Percentiles rank a stretch among this genome's conserved stretches.
These are phyloP conservation scores for Populus hybrid DNA, from an alignment of 441 rosid genomes.

Conservation along the genomic window DNA sequence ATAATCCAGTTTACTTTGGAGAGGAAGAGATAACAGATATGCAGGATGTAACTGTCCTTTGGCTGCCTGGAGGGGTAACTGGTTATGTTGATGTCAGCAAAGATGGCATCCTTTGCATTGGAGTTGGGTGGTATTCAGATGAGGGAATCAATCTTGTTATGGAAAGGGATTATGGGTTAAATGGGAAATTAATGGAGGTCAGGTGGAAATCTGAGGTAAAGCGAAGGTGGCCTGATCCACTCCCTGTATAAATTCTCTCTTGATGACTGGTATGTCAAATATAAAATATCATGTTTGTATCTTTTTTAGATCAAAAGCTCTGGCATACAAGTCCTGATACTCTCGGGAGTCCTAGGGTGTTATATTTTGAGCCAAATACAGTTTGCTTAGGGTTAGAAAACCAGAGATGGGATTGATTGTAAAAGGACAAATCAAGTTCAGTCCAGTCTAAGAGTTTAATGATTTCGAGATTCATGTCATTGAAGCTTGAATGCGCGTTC, in stretches of 20 bases:
- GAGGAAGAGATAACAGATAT: conserved; percentile 81
- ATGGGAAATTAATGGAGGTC: conserved; percentile 79
- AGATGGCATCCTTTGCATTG: conserved; percentile 76
- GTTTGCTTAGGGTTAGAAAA: background rate
- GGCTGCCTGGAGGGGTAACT: conserved; percentile 88
- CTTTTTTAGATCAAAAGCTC: background rate
- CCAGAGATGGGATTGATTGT: background rate
- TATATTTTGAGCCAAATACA: background rate
- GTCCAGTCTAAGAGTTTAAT: background rate
- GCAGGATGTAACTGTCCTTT: conserved; percentile 68
- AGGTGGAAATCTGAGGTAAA: conserved; percentile 73
- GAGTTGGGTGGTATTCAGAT: conserved; percentile 85
- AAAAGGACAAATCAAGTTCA: background rate
- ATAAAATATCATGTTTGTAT: background rate
- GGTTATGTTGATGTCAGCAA: conserved; percentile 63
- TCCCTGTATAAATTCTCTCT: conserved; percentile 22
- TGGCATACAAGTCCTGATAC: background rate
- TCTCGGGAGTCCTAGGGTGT: background rate
- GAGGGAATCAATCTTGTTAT: conserved; percentile 90
- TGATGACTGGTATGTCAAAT: background rate
- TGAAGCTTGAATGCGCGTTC: background rate
- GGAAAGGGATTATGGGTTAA: conserved; percentile 83
- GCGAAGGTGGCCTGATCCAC: conserved; percentile 60
- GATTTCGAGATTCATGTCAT: background rate
- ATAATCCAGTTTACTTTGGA: conserved; percentile 50